phyloP scores from a whole-genome alignment of 441 rosid species.

The Populus hybrid region DNA sequence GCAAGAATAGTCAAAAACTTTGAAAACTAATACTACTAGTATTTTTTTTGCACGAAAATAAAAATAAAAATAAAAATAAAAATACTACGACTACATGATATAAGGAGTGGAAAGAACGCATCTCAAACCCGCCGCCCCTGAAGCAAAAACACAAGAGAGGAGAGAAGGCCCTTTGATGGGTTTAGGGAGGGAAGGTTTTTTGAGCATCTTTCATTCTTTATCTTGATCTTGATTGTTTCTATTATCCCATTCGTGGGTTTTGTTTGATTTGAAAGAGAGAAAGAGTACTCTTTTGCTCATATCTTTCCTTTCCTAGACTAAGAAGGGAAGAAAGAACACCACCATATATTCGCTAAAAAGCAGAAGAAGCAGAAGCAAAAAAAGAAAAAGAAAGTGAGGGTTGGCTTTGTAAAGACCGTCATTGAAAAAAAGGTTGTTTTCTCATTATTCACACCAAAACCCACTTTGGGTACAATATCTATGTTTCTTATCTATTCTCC shows the following conservation, averaged over 20 bases:
- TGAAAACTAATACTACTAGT: neutral
- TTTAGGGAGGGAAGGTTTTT: neutral
- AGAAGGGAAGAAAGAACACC: neutral
- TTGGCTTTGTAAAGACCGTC: conserved; percentile 34
- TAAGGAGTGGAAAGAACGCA: neutral
- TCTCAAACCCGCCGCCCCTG: conserved; percentile 22
- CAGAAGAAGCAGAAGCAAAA: neutral
- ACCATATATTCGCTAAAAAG: neutral
- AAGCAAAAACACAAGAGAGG: neutral
- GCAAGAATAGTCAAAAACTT: neutral
- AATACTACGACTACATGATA: neutral
- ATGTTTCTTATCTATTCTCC: conserved; percentile 11
- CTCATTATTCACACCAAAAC: conserved; percentile 22
- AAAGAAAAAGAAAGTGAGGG: conserved; percentile 9
- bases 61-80: neutral
- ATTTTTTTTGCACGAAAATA: neutral
- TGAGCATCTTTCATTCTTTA: neutral
- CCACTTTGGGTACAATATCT: conserved; percentile 13
- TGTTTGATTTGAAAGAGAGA: neutral
- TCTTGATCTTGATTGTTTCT: conserved; percentile 4
- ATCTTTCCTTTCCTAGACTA: neutral
- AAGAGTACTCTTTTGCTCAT: neutral
- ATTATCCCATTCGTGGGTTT: conserved; percentile 8
- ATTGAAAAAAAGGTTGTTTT: conserved; percentile 33
- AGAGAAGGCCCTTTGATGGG: neutral